phyloP scores from a whole-genome alignment of 352 stramenopile species.

The Globisporangium cystogenes region DNA sequence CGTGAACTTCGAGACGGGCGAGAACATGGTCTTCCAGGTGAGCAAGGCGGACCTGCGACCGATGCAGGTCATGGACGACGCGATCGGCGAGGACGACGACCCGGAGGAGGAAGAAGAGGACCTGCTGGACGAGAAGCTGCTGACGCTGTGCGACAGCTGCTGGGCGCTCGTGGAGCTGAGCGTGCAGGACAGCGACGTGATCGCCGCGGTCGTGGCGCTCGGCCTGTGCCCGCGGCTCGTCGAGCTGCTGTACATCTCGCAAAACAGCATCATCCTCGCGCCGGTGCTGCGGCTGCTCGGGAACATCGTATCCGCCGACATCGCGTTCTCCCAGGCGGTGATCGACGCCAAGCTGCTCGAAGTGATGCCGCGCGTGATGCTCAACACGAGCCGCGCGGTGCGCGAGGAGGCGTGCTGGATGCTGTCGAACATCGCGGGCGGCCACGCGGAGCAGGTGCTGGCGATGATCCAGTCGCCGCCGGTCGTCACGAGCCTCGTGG shows the following conservation, averaged over 20 bases:
- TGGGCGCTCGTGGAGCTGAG: slow-evolving; percentile 83
- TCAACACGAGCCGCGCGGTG: slow-evolving; percentile 69
- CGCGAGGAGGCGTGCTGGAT: slow-evolving; percentile 86
- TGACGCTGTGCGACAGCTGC: slow-evolving; percentile 84
- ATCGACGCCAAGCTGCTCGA: slow-evolving; percentile 75
- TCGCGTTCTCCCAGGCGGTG: slow-evolving; percentile 65
- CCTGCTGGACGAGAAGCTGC: slow-evolving; percentile 73
- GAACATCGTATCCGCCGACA: slow-evolving; percentile 81
- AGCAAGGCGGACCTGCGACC: slow-evolving; percentile 51
- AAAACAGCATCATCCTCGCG: slow-evolving; percentile 78
- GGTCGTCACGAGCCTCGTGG: slow-evolving; percentile 57
- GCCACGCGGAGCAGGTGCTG: slow-evolving; percentile 65
- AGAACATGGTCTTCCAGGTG: slow-evolving; percentile 77
- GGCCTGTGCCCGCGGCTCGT: slow-evolving; percentile 71
- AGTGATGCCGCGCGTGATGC: slow-evolving; percentile 81
- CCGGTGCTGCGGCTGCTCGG: slow-evolving; percentile 70
- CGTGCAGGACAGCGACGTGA: slow-evolving; percentile 59
- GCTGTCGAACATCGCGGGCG: slow-evolving; percentile 80
- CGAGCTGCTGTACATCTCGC: slow-evolving; percentile 78
- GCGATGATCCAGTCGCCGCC: slow-evolving; percentile 68
- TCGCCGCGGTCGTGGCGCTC: slow-evolving; percentile 49
- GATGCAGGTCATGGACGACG: slow-evolving; percentile 80
- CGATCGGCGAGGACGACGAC: slow-evolving; percentile 72
- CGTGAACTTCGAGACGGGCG: slow-evolving; percentile 84
- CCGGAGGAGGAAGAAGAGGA: slow-evolving; percentile 65